phyloP scores from a whole-genome alignment of 257 asterid species.

The Primulina eburnea region DNA sequence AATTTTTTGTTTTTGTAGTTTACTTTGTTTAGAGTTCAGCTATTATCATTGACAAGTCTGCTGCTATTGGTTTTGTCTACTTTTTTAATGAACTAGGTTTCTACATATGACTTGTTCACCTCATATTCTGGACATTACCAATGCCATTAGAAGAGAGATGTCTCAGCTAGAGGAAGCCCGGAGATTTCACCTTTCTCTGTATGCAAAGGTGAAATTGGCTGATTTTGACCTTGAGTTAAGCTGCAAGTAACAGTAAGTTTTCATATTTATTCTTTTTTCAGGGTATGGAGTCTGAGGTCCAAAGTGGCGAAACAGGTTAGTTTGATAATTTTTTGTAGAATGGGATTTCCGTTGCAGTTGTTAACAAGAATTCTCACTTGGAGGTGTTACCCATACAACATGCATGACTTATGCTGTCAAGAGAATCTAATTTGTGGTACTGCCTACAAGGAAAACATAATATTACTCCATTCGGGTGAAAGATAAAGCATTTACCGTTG shows the following conservation, averaged over 20 bases:
- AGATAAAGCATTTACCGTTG: background rate
- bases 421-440: background rate
- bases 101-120: constrained; percentile 63
- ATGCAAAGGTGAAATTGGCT: background rate
- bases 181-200: background rate
- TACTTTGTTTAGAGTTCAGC: constrained; percentile 13
- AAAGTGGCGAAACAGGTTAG: background rate
- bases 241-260: background rate
- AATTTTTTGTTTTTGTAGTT: constrained; percentile 24
- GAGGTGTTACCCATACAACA: background rate
- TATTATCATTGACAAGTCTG: constrained; percentile 7
- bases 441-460: background rate
- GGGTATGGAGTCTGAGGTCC: constrained; percentile 34
- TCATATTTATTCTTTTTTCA: constrained; percentile 18
- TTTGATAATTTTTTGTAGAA: constrained; percentile 6
- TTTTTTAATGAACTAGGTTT: constrained; percentile 49
- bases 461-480: constrained; percentile 8
- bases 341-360: constrained; percentile 2
- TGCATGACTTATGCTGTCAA: background rate
- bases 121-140: constrained; percentile 43
- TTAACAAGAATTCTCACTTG: constrained; percentile 1
- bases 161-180: constrained; percentile 1
- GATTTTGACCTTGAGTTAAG: constrained; percentile 14
- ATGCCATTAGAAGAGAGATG: constrained; percentile 59
- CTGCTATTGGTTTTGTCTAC: background rate